These are phyloP conservation scores for Heritiera littoralis DNA, from an alignment of 345 rosid genomes.

Conservation along the genomic window DNA sequence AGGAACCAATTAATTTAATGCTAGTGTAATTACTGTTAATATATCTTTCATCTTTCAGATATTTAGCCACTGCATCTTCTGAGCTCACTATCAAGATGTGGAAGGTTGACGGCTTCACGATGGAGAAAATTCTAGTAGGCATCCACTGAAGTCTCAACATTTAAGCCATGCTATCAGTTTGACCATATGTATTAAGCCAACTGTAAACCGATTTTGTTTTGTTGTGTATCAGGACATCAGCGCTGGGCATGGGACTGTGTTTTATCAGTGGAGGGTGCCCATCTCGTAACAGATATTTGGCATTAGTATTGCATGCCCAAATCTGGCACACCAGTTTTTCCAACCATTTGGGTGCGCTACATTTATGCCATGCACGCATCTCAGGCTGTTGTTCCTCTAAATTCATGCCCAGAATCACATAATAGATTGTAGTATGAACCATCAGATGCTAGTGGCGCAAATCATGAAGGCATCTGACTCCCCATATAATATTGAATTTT, in stretches of 20 bases:
- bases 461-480: background rate
- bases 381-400: background rate
- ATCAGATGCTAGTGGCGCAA: background rate
- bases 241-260: constrained; percentile 99
- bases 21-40: constrained; percentile 5
- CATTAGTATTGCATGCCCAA: background rate
- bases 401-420: background rate
- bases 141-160: background rate
- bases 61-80: constrained; percentile 94
- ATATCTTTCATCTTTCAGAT: constrained; percentile 50
- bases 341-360: background rate
- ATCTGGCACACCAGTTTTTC: background rate
- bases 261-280: constrained; percentile 97
- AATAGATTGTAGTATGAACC: background rate
- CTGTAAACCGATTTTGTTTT: constrained; percentile 8
- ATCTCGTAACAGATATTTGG: constrained; percentile 73
- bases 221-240: constrained; percentile 61
- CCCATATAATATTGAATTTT: background rate
- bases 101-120: constrained; percentile 33
- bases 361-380: background rate
- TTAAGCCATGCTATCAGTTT: constrained; percentile 1
- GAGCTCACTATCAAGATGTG: constrained; percentile 95
- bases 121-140: constrained; percentile 45
- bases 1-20: background rate
- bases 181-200: background rate